phyloP scores from a whole-genome alignment of 164 flowering plant species.

The Pachysandra terminalis region DNA sequence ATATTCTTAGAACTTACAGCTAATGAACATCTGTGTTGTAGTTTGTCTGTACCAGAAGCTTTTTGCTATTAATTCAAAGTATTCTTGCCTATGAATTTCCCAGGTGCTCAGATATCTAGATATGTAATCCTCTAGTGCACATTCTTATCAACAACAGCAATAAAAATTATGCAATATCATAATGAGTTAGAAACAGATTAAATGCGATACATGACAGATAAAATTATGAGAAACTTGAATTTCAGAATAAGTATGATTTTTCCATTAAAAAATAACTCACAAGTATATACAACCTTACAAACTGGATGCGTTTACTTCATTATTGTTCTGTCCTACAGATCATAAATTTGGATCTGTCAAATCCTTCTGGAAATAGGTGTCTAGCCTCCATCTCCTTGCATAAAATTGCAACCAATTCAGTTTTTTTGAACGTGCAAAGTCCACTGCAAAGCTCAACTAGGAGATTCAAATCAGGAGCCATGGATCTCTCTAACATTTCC shows the following conservation, averaged over 20 bases:
- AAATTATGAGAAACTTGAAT: neutral
- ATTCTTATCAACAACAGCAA: no score
- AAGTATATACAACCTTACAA: neutral
- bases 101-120: no score
- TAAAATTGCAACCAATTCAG: slow-evolving; percentile 34
- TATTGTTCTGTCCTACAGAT: neutral
- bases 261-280: neutral
- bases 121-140: no score
- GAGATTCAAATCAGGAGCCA: slow-evolving; percentile 40
- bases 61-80: no score
- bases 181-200: no score
- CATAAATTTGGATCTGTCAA: slow-evolving; percentile 16
- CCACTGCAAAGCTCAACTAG: slow-evolving; percentile 43
- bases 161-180: no score
- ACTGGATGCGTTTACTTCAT: neutral
- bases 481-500: slow-evolving; percentile 57
- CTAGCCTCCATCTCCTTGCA: slow-evolving; percentile 41
- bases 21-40: no score
- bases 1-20: no score
- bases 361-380: slow-evolving; percentile 38
- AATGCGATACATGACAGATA: neutral
- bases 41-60: no score
- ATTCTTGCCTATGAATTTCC: no score
- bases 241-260: neutral
- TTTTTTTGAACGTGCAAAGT: slow-evolving; percentile 43